Evolutionary conservation across 306 rosid genomes (phyloP), one percentile per base, ranked within the genome.

Genomic region (Begonia fuchsioides): DNA sequence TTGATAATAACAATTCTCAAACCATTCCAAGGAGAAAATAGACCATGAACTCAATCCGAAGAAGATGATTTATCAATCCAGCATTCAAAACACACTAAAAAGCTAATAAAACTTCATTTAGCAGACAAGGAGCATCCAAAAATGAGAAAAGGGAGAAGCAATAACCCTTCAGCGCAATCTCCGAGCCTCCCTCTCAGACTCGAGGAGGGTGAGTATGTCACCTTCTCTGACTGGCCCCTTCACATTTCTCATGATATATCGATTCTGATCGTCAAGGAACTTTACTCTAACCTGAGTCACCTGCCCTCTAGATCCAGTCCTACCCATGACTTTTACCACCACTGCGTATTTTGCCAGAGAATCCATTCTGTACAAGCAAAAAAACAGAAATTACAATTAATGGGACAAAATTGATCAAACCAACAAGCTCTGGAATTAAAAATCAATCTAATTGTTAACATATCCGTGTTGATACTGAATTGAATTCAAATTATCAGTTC

Each of bases 181-280:
- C 17, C 61, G 35, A 41, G 61, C 61, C 38, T 57, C 61, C 53
- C 61, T 57, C 61, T 57, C 61, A 13, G 61, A 57, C 53, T 57
- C 61, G 39, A 57, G 32, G 9, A 57, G 53, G 11, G 61, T 57
- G 17, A 57, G 61, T 12, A 57, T 57, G 8, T 57, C 61, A 8
- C 61, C 61, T 57, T 57, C 61, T 52, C 61, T 57, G n/a, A 57
- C 61, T 13, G 61, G 61, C 6, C 61, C 61, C 52, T 57, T 57
- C 7, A 57, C 61, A 13, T 57, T 57, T 52, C 61, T 47, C 61
- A 57, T 57, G 15, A 57, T 57, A 39, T 57, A 57, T 38, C 61
- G 61, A 57, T 57, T 57, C 11, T 57, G 61, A 57, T 57, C 61
- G 10, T 57, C 61, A 9, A 57, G 61, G 47, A 57, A 57, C 61